phyloP scores from a whole-genome alignment of 2,329 filamentous ascomycete genomes.

The Beauveria scarabaeidicola region DNA sequence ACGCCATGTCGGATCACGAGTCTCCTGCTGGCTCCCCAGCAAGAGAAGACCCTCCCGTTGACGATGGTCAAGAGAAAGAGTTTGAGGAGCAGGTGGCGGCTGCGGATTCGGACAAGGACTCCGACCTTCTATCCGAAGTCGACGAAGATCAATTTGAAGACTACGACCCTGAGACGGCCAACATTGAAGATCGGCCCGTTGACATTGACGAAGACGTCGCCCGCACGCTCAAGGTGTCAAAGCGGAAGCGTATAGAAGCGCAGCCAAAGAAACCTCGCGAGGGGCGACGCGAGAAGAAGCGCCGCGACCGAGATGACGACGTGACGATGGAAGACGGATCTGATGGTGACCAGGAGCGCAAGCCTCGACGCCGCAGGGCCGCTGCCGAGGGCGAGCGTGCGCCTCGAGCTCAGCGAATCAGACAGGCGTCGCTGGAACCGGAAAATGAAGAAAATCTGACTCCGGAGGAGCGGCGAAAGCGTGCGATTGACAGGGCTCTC shows the following conservation, averaged over 20 bases:
- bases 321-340: constrained; percentile 39
- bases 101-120: constrained; percentile 45
- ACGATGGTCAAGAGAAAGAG: constrained; percentile 35
- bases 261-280: constrained; percentile 67
- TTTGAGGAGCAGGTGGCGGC: constrained; percentile 32
- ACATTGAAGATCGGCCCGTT: constrained; percentile 55
- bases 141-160: constrained; percentile 63
- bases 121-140: constrained; percentile 56
- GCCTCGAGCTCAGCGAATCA: constrained; percentile 38
- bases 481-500: constrained; percentile 79
- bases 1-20: constrained; percentile 38
- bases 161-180: constrained; percentile 56
- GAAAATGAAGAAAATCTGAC: constrained; percentile 72
- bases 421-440: constrained; percentile 42
- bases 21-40: constrained; percentile 32
- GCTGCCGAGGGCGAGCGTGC: constrained; percentile 39
- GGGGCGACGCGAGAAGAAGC: constrained; percentile 61
- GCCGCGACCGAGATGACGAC: constrained; percentile 40
- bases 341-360: constrained; percentile 34
- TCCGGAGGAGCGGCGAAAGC: constrained; percentile 73
- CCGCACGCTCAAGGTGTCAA: constrained; percentile 55
- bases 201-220: constrained; percentile 60
- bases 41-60: constrained; percentile 21
- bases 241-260: constrained; percentile 56
- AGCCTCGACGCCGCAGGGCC: constrained; percentile 38